Evolutionary conservation across 306 rosid species (phyloP), one percentile per base, ranked within the genome.

Genomic region (Potentilla sterilis): DNA sequence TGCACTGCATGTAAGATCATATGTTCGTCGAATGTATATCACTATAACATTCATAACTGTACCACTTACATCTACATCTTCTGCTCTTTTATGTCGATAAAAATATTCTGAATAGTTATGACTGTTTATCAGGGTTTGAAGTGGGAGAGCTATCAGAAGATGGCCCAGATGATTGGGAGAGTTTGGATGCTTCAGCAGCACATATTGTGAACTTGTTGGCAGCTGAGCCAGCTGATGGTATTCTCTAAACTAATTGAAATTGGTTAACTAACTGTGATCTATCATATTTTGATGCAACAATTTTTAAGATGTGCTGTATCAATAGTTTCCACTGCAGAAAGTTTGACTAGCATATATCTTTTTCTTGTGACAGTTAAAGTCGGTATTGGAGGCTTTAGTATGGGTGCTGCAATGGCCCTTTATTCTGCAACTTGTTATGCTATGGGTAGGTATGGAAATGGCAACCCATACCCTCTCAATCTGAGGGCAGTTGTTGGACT

Each of bases 391-490:
- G 99, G 99, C 69, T 96, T 96, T 86, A 90, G 99, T 75, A 96
- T 96, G 99, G 99, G 99, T 66, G 99, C 96, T 83, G 98, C 98
- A 78, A 92, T 87, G 85, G 92, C 99, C 57, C 86, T 92, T 38
- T 91, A 96, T 82, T 96, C 99, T 82, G 98, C 98, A 79, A 96
- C 96, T 78, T 96, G 99, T 79, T 90, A 79, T 85, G 93, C 99
- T 28, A 77, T 83, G 76, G 99, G 99, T 47, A 91, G 89, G 84
- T 92, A 88, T 69, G 92, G 89, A 83, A 96, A 92, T 80, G 93
- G 96, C 75, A 86, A 80, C 52, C 92, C 89, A 41, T 96, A 96
- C 78, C 87, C 92, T 82, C 79, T 92, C 82, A 83, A 88, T 84
- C 81, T 96, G 81, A 88, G 88, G 85, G 92, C 97, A 74, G 81